Evolutionary conservation across 164 flowering plant species (phyloP).

Genomic region (Paratinospora sagittata): DNA sequence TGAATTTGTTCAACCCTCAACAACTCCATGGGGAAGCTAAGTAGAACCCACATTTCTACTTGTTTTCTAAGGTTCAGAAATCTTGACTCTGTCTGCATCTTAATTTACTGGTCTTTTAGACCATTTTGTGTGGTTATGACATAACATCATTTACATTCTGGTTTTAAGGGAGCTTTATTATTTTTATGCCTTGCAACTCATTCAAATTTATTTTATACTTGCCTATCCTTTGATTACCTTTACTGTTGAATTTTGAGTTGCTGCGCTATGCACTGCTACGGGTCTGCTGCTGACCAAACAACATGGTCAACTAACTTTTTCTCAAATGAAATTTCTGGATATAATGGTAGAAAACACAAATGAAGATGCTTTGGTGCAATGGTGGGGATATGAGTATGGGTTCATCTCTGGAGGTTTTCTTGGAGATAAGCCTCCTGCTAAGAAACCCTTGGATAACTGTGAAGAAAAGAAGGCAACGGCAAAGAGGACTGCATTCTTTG

Average conservation of each 20-base stretch:
- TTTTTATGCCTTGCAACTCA: neutral
- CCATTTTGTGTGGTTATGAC: too few relatives aligned
- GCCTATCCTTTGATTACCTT: too few relatives aligned
- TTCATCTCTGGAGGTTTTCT: slow-evolving; percentile 88
- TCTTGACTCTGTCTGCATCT: neutral
- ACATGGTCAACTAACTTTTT: neutral
- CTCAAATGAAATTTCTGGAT: slow-evolving; percentile 8
- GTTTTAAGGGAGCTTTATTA: neutral
- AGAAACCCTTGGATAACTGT: slow-evolving; percentile 24
- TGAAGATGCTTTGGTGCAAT: slow-evolving; percentile 36
- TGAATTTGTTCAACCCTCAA: neutral
- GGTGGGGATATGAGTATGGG: slow-evolving; percentile 93
- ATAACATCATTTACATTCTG: too few relatives aligned
- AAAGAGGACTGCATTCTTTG: slow-evolving; percentile 55
- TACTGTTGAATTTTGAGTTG: too few relatives aligned
- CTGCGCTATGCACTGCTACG: neutral
- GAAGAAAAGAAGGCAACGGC: slow-evolving; percentile 10
- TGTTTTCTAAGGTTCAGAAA: neutral
- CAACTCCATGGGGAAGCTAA: neutral
- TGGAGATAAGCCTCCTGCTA: slow-evolving; percentile 50
- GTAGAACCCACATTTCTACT: neutral
- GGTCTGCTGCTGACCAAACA: neutral
- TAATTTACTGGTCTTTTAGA: too few relatives aligned
- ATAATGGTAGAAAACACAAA: slow-evolving; percentile 25
- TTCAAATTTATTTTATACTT: neutral